Evolutionary conservation across 768 basidiomycete species (phyloP), one percentile per base, ranked within the genome.

Genomic region (Kwoniella dendrophila): DNA sequence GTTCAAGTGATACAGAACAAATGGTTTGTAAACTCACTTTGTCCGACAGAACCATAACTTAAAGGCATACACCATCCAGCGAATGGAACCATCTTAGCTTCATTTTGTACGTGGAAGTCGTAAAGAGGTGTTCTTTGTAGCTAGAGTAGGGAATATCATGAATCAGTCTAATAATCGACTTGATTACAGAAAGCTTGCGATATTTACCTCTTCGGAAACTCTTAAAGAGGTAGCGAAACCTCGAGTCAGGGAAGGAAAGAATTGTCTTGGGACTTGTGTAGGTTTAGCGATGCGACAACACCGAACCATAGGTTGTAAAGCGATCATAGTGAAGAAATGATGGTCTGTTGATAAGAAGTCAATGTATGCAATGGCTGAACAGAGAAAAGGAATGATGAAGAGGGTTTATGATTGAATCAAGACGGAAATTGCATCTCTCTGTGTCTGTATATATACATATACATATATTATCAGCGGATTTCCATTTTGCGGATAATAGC

Each of bases 51-150:
- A 4, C 87, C 90, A 72, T 97, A 99, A 2, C 85, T 78, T 44
- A 99, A 82, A 0, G 95, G 96, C 95, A 99, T 99, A 3, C 86
- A 85, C 79, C 87, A 98, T 5, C 95, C 95, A 2, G 92, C 96
- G 79, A 97, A 99, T 0, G 91, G 88, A 0, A 96, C 92, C 91
- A 98, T 93, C 80, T 94, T 94, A 1, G 88, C 95, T 77, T 89
- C 83, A 63, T 86, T 59, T 24, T 66, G 77, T 47, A 90, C 76
- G 76, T 99, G 94, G 75, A 93, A 94, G 73, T 93, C 90, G 71
- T 94, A 92, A 3, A 98, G 82, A 0, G 86, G 85, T 0, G 93
- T 97, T 72, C 84, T 86, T 57, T 67, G 77, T 32, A 86, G 80
- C 84, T 86, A 49, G 20, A 27, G 16, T 22, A 51, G 36, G 18